Percentiles rank a stretch among this genome's conserved stretches.
Evolutionary conservation across 805 yeast species (phyloP).

Genomic region (Priceomyces medius): DNA sequence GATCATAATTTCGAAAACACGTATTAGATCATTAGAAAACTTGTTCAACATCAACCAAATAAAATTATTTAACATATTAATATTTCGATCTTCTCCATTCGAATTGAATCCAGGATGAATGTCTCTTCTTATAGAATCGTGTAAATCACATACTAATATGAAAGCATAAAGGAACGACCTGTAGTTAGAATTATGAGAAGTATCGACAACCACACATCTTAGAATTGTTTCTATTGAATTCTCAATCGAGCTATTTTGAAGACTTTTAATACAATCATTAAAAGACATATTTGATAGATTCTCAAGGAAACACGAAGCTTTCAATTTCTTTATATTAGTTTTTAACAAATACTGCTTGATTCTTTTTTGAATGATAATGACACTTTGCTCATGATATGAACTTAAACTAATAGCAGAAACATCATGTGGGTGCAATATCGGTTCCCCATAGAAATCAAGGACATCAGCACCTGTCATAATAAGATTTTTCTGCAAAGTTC

Average conservation of each 20-base stretch:
- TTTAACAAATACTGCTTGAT: constrained; percentile 1
- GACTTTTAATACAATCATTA: constrained; percentile 2
- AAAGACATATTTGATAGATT: not conserved
- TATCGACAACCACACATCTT: constrained; percentile 7
- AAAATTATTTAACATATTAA: constrained; percentile 14
- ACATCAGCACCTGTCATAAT: not conserved
- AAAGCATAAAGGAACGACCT: constrained; percentile 20
- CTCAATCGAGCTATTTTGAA: not conserved
- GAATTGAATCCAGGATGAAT: constrained; percentile 25
- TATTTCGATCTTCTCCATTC: constrained; percentile 10
- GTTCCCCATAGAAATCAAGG: not conserved
- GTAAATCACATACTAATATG: constrained; percentile 18
- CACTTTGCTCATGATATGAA: not conserved
- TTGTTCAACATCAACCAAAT: constrained; percentile 20
- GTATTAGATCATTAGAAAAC: constrained; percentile 12
- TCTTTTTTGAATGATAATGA: constrained; percentile 1
- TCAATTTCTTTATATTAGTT: not conserved
- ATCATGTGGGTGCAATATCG: not conserved
- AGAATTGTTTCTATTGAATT: constrained; percentile 4
- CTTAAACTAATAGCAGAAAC: no score
- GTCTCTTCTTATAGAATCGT: constrained; percentile 11
- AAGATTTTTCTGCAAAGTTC: constrained; percentile 3
- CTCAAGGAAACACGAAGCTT: constrained; percentile 3
- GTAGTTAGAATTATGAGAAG: constrained; percentile 3
- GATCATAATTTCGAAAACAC: constrained; percentile 12